Conservation (phyloP, 768 basidiomycete species). For the Russula foetens region DNA sequence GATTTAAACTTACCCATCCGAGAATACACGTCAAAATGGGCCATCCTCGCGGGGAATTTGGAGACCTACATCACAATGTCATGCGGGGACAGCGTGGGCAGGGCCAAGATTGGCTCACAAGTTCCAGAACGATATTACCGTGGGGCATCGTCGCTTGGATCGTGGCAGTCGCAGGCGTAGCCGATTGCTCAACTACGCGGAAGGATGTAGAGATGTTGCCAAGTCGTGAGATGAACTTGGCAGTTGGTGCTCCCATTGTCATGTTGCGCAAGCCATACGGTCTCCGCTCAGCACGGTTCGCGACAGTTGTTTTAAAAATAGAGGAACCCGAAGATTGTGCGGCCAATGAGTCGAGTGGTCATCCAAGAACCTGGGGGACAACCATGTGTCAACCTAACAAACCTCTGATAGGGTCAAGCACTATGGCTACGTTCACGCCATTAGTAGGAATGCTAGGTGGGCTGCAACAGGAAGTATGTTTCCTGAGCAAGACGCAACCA, state of each 20-base stretch:
- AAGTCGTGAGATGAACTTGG: slow-evolving; percentile 4
- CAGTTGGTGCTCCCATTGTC: slow-evolving; percentile 5
- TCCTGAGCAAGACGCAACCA: not conserved
- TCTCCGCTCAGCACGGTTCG: slow-evolving; percentile 2
- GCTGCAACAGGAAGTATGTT: not conserved
- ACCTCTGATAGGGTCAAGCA: slow-evolving; percentile 11
- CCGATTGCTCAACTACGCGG: slow-evolving; percentile 1
- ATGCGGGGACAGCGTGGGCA: not conserved
- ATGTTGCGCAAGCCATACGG: slow-evolving; percentile 1
- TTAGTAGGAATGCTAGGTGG: not conserved
- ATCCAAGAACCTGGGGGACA: slow-evolving; percentile 12
- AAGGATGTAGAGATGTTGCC: slow-evolving; percentile 6
- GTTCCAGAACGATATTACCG: slow-evolving; percentile 14
- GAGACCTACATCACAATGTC: slow-evolving; percentile 1
- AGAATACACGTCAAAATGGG: slow-evolving; percentile 15
- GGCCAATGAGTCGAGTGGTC: slow-evolving; percentile 11
- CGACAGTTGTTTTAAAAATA: not conserved
- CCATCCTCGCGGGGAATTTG: slow-evolving; percentile 1
- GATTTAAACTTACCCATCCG: slow-evolving; percentile 7
- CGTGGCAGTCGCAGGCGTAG: not conserved
- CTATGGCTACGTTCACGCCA: not conserved
- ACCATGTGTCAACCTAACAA: not conserved
- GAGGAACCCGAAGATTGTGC: not conserved
- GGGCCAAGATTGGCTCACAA: slow-evolving; percentile 1
- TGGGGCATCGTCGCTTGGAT: slow-evolving; percentile 6